A percentile compares a stretch with the other conserved stretches of the same genome.
Evolutionary conservation across 495 filamentous ascomycete species (phyloP).

Genomic region (Parachaetomium inaequale): DNA sequence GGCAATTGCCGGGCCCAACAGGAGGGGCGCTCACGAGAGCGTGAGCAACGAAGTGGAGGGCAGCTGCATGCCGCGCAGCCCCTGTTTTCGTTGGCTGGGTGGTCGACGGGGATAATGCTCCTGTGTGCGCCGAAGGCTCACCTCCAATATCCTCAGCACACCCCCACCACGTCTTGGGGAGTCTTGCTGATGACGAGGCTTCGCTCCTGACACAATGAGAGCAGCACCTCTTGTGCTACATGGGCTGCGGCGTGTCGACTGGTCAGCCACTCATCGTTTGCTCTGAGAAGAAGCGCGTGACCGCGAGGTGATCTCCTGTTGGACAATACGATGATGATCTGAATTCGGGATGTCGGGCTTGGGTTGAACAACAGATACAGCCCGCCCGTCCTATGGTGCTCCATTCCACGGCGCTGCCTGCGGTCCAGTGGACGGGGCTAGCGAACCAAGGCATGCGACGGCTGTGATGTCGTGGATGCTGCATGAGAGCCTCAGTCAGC

Average conservation of each 20-base stretch:
- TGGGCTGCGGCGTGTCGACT: not conserved
- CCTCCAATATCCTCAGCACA: not conserved
- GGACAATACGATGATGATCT: not conserved
- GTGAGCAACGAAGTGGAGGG: constrained; percentile 4
- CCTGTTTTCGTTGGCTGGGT: constrained; percentile 2
- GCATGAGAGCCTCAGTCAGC: not conserved
- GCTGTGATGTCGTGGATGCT: not conserved
- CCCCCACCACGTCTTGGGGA: not conserved
- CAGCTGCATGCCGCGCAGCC: not conserved
- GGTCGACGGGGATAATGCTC: not conserved
- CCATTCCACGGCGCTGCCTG: not conserved
- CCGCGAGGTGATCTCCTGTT: not conserved
- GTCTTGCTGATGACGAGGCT: not conserved
- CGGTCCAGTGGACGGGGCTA: not conserved
- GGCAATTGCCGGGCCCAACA: constrained; percentile 18
- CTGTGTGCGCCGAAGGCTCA: not conserved
- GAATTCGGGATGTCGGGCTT: not conserved
- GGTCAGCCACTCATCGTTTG: not conserved
- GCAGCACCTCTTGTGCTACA: not conserved
- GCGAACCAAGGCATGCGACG: not conserved
- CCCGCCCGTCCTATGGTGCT: not conserved
- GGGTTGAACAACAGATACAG: constrained; percentile 4
- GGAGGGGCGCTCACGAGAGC: not conserved
- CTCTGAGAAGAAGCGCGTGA: constrained; percentile 4
- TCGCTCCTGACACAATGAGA: not conserved